Evolutionary conservation across 2,329 filamentous ascomycete species (phyloP), one percentile per base, ranked within the genome.

Genomic region (Curvularia sp.): DNA sequence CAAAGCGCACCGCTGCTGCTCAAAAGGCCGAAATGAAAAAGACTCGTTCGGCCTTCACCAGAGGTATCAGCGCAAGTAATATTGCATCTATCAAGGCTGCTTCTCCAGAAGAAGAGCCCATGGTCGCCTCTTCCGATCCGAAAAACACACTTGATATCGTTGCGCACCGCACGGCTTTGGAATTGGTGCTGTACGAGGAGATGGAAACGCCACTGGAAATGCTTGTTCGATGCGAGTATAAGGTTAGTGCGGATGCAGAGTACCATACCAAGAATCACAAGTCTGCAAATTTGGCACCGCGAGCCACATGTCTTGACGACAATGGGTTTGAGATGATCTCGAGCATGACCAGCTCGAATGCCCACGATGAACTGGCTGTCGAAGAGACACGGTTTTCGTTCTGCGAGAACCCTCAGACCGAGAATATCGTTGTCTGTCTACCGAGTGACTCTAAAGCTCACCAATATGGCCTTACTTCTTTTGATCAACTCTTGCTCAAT

Each of bases 161-260:
- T 12, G 49, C 43, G 5, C 18, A 13, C 0, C 27, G 27, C 32
- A 61, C 59, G 7, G 49, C 56, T 4, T 15, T 61, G 1, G 59
- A 61, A 23, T 39, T 48, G 1, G 51, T 30, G 8, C 23, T 61
- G 1, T 55, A 59, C 28, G 28, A 56, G 0, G 41, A 49, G 8
- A 59, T 61, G 49, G 59, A 61, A 23, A 56, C 52, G 4, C 49
- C 56, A 5, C 36, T 30, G 8, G 30, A 56, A 45, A 59, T 49
- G 52, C 21, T 56, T 7, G 18, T 34, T 5, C 52, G 56, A 7
- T 55, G 52, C 38, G 38, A 39, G 5, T 45, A 34, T 19, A 32
- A 18, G 12, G 3, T 18, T 5, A 34, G 41, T 6, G 10, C 43
- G 8, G 59, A 59, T 19, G 18, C 56, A 5, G 59, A 61, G 34